A percentile compares a stretch with the other conserved stretches of the same genome.
phyloP scores from a whole-genome alignment of 192 early-diverging fungal species.

The Funneliformis geosporum region DNA sequence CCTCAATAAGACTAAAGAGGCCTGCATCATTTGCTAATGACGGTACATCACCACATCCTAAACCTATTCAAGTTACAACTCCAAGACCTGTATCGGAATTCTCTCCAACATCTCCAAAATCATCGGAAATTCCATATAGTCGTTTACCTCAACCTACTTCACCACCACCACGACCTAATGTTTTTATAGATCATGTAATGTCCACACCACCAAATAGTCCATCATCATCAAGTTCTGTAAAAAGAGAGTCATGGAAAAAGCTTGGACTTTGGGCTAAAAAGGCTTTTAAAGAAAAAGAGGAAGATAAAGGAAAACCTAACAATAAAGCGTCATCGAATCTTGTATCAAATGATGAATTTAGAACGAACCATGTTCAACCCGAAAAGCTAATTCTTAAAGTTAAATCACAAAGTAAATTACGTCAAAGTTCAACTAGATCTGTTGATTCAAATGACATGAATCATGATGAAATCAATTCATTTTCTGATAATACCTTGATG shows the following conservation, averaged over 20 bases:
- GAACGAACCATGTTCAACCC: background rate
- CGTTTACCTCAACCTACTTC: background rate
- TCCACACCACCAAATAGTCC: constrained; percentile 11
- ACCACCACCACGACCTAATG: background rate
- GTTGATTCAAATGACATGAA: background rate
- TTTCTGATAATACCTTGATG: background rate
- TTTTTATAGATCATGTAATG: background rate
- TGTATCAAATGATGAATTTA: background rate
- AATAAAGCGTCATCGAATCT: background rate
- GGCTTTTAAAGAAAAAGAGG: constrained; percentile 31
- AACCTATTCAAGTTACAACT: background rate
- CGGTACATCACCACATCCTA: background rate
- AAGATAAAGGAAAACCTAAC: background rate
- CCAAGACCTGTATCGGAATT: background rate
- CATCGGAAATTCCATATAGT: background rate
- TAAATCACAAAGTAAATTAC: constrained; percentile 24
- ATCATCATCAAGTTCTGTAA: background rate
- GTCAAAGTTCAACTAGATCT: constrained; percentile 4
- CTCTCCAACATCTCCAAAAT: background rate
- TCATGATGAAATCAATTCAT: background rate
- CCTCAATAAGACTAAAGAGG: background rate
- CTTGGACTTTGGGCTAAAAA: constrained; percentile 30
- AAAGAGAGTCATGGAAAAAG: constrained; percentile 31
- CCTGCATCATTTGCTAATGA: constrained; percentile 17
- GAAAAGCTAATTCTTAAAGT: background rate